These are phyloP conservation scores for Dryas octopetala DNA, from an alignment of 306 rosid species.

Conservation along the genomic window DNA sequence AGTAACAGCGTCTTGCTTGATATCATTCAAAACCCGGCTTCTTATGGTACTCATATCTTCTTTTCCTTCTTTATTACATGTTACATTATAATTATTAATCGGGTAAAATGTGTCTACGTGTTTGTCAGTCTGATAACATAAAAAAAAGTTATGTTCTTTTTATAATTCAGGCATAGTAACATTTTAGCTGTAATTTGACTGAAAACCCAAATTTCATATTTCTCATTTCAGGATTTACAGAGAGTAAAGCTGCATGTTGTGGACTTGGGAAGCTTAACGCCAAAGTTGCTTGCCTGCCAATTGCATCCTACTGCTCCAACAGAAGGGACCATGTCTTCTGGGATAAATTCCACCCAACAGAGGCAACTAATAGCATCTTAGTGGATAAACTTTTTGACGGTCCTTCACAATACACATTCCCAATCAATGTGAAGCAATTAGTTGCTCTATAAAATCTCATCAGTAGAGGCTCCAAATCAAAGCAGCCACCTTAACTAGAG, in stretches of 20 bases:
- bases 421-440: constrained; percentile 55
- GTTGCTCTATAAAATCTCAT: constrained; percentile 34
- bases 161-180: too few relatives aligned
- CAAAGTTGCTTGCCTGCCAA: constrained; percentile 43
- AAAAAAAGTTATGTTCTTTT: too few relatives aligned
- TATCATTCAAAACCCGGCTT: constrained; percentile 35
- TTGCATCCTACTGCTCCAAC: constrained; percentile 49
- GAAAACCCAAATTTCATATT: not conserved
- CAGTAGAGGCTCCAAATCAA: too few relatives aligned
- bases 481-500: not conserved
- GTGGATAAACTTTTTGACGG: constrained; percentile 50
- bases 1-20: constrained; percentile 36
- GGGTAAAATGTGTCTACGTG: too few relatives aligned
- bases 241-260: constrained; percentile 70
- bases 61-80: too few relatives aligned
- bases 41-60: constrained; percentile 40
- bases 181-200: not conserved
- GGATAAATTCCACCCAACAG: constrained; percentile 76
- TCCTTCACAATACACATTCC: constrained; percentile 44
- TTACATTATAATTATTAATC: too few relatives aligned
- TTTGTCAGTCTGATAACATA: too few relatives aligned
- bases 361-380: constrained; percentile 45
- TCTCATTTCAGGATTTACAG: constrained; percentile 52
- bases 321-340: constrained; percentile 67
- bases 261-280: constrained; percentile 63